Conservation (phyloP, 306 rosid species). For the Acacia melanoxylon region DNA sequence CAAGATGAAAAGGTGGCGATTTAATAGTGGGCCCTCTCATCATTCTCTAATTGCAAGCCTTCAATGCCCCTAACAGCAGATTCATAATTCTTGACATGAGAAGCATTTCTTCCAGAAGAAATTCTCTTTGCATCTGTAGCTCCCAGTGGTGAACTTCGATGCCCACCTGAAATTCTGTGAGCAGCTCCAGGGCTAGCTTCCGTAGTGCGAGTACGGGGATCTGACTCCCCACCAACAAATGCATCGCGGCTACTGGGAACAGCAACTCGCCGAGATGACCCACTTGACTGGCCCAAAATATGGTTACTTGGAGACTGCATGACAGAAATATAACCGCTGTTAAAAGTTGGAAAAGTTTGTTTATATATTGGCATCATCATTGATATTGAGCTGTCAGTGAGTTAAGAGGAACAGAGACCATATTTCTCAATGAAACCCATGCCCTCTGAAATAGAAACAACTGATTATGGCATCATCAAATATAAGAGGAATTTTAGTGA, state of each 20-base stretch:
- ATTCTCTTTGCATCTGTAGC: constrained; percentile 53
- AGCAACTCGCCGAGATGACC: constrained; percentile 70
- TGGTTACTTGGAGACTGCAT: constrained; percentile 55
- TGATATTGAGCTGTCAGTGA: neutral
- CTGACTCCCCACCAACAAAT: constrained; percentile 54
- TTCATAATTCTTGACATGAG: constrained; percentile 65
- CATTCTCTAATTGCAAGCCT: constrained; percentile 66
- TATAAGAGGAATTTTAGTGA: constrained; percentile 43
- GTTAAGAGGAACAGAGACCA: constrained; percentile 14
- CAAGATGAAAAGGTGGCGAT: constrained; percentile 32
- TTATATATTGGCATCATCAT: neutral
- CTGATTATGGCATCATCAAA: constrained; percentile 56
- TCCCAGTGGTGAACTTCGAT: constrained; percentile 49
- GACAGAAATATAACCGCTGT: constrained; percentile 3
- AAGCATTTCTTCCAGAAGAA: constrained; percentile 49
- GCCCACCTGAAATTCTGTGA: constrained; percentile 57
- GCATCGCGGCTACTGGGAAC: constrained; percentile 73
- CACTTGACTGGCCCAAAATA: constrained; percentile 61
- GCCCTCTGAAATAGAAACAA: constrained; percentile 31
- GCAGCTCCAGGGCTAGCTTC: constrained; percentile 67
- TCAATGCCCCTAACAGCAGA: constrained; percentile 73
- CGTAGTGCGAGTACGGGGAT: constrained; percentile 50
- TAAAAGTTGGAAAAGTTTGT: constrained; percentile 1
- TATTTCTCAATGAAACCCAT: neutral
- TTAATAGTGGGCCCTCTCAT: constrained; percentile 62